These are phyloP conservation scores for Ogataea ganodermae DNA, from an alignment of 805 yeast species.

Conservation along the genomic window DNA sequence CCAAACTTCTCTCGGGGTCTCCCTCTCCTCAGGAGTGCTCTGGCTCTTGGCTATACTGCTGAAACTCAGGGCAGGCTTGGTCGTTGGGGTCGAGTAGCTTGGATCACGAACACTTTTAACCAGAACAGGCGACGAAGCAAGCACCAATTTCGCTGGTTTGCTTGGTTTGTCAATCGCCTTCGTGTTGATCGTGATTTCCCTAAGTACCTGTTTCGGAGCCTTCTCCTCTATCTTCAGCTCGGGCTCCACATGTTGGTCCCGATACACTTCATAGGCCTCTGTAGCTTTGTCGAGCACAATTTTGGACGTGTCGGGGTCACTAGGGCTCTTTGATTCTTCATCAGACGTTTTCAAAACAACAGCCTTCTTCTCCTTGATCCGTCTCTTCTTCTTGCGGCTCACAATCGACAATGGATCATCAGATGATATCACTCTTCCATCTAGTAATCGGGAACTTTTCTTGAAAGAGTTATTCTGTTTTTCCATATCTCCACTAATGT, in stretches of 20 bases:
- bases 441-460: slow-evolving; percentile 5
- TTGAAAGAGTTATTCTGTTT: too few relatives aligned
- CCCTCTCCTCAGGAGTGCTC: slow-evolving; percentile 21
- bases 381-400: slow-evolving; percentile 5
- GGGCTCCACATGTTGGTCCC: background rate
- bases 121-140: slow-evolving; percentile 2
- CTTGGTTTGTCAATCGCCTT: background rate
- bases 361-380: slow-evolving; percentile 1
- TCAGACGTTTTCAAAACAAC: background rate
- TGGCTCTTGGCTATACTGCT: slow-evolving; percentile 16
- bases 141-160: background rate
- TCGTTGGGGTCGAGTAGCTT: too few relatives aligned
- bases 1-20: slow-evolving; percentile 25
- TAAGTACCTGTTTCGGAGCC: background rate
- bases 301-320: too few relatives aligned
- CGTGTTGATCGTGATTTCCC: background rate
- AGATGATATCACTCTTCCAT: slow-evolving; percentile 20
- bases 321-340: background rate
- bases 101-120: background rate
- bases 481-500: too few relatives aligned
- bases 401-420: slow-evolving; percentile 24
- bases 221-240: background rate
- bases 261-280: background rate
- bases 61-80: background rate
- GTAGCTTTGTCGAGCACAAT: too few relatives aligned